Evolutionary conservation across 2,329 filamentous ascomycete genomes (phyloP), one percentile per base, ranked within the genome.

Genomic region (Beauveria medogensis): DNA sequence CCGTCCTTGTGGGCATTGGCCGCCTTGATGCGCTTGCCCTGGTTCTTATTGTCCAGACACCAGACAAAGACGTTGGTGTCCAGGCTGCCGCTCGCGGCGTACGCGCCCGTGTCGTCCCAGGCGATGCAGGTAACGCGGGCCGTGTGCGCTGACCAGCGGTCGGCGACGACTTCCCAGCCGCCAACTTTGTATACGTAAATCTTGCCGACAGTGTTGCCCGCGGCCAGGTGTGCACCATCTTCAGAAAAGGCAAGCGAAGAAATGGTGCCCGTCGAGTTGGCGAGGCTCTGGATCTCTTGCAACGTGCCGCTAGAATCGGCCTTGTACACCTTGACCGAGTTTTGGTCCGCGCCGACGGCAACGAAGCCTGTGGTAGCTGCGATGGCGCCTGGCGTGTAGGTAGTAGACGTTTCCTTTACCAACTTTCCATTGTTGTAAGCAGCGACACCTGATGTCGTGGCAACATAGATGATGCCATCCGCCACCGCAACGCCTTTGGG

Each of bases 1-100:
- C 94, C 94, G 70, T 97, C 94, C 77, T 97, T 97, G 77, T 99
- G 94, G 55, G 93, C 92, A 70, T 96, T 96, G 24, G 86, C 76
- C 16, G 86, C 88, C 78, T 94, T 93, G 66, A 95, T 83, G 66
- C 93, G 83, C 74, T 90, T 90, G 2, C 91, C 92, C 0, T 93
- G 93, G 68, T 90, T 88, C 64, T 75, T 81, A 71, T 91, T 90
- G 44, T 78, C 80, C 60, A 97, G 74, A 72, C 91, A 96, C 91
- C 94, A 99, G 34, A 96, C 86, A 71, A 91, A 92, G 22, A 99
- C 83, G 69, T 96, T 92, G 0, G 93, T 97, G 72, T 99, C 94
- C 55, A 99, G 77, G 51, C 86, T 88, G 14, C 92, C 93, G 71
- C 90, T 96, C 22, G 86, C 91, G 3, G 92, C 87, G 70, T 92